A percentile compares a stretch with the other conserved stretches of the same genome.
Evolutionary conservation across 129 eudicot genomes (phyloP).

Genomic region (Flaveria robusta): DNA sequence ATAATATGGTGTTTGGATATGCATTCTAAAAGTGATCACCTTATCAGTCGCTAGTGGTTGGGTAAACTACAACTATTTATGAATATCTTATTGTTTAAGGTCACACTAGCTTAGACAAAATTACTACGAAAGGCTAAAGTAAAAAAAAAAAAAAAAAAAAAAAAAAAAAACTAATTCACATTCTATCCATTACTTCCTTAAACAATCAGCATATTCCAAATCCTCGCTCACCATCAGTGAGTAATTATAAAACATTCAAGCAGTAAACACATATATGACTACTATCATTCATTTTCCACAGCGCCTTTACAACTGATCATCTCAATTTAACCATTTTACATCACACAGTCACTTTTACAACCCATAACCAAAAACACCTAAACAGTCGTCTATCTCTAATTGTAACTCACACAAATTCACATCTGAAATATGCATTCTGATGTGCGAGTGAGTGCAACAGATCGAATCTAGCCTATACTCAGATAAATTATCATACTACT

Average conservation of each 20-base stretch:
- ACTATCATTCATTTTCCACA: neutral
- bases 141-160: neutral
- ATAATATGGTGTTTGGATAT: constrained; percentile 7
- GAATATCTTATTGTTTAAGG: neutral
- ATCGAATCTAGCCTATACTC: constrained; percentile 17
- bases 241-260: neutral
- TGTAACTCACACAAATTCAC: neutral
- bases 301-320: neutral
- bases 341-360: neutral
- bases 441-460: neutral
- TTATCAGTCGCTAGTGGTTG: neutral
- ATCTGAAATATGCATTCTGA: neutral
- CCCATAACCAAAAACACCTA: neutral
- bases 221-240: neutral
- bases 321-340: neutral
- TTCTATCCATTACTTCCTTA: no score
- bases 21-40: neutral
- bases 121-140: neutral
- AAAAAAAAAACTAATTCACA: no score
- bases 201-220: neutral
- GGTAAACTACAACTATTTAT: neutral
- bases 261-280: neutral
- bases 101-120: constrained; percentile 7
- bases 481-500: neutral
- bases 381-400: neutral